Percentiles rank a stretch among this genome's conserved stretches.
Conservation (phyloP, 2,329 filamentous ascomycete genomes). For the Hortaea sp. region DNA sequence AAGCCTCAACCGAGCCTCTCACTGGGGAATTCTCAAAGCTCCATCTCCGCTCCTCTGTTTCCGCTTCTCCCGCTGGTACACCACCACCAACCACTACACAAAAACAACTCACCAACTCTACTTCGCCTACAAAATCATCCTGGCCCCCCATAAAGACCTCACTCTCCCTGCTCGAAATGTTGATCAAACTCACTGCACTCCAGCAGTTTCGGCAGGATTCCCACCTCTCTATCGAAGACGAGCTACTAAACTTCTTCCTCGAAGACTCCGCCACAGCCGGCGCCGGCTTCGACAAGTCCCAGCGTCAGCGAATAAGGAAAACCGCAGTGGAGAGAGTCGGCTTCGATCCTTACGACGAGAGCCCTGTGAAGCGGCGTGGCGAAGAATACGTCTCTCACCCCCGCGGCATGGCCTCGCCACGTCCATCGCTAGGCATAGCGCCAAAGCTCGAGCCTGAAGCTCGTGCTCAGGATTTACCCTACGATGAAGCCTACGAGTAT, state of each 20-base stretch:
- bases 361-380: slow-evolving; percentile 53
- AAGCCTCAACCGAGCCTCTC: too few relatives aligned
- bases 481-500: slow-evolving; percentile 13
- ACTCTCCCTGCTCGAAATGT: slow-evolving; percentile 75
- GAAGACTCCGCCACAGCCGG: slow-evolving; percentile 58
- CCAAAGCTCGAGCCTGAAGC: background rate
- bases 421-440: background rate
- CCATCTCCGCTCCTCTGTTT: background rate
- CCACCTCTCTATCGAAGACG: slow-evolving; percentile 81
- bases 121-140: too few relatives aligned
- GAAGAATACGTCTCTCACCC: slow-evolving; percentile 48
- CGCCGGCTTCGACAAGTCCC: slow-evolving; percentile 49
- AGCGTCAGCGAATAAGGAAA: slow-evolving; percentile 48
- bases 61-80: too few relatives aligned
- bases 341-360: slow-evolving; percentile 64
- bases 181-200: slow-evolving; percentile 73
- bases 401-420: slow-evolving; percentile 6
- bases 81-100: too few relatives aligned
- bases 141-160: slow-evolving; percentile 46
- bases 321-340: slow-evolving; percentile 54
- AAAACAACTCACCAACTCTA: too few relatives aligned
- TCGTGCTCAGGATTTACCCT: slow-evolving; percentile 1
- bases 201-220: slow-evolving; percentile 88
- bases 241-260: slow-evolving; percentile 81
- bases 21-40: background rate